Base-by-base conservation (phyloP, 2,329 filamentous ascomycete species). In the Dothideomycetes sp. region DNA sequence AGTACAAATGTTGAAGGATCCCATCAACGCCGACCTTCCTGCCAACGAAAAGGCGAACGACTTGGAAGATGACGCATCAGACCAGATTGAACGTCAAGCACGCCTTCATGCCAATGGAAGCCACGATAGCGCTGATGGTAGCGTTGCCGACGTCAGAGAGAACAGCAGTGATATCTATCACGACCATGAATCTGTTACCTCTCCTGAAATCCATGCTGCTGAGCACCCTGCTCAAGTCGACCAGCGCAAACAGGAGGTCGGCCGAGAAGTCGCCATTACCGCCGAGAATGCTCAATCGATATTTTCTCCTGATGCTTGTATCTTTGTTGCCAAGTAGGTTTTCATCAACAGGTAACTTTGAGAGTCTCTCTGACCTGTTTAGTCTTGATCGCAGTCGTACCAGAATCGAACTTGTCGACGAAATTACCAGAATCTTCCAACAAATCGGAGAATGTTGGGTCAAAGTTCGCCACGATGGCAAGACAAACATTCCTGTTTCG, bases 291-390 rank as follows among this genome's bases (percentile, higher is more conserved):
- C 72, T 3, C 74, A 78, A 51, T 59, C 59, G 1, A 58, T 69
- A 24, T 74, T 73, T 39, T 68, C 73, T 0, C 64, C 74, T 0
- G 68, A 66, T 6, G 71, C 72, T 27, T 80, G 77, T 51, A 66
- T 80, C 24, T 81, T 81, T 50, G 75, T 79, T 25, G 78, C 77
- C 22, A 81, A 81, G 78, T 80, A 66, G 64, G 73, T 64, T 6
- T n/a, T n/a, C n/a, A n/a, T n/a, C n/a, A n/a, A n/a, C n/a, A 25
- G 23, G 34, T 24, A 12, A 12, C 29, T 25, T 13, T 15, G 4
- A 11, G 16, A 13, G 10, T 7, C 15, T 37, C 29, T 27, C 40
- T 44, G 18, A 32, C 20, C 29, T 23, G 30, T 9, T 4, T 23
- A 79, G 76, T 43, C 64, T 80, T 2, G 64, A 71, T 0, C 67